Base-by-base conservation (phyloP, 768 basidiomycete species). In the Mycena albidolilacea region DNA sequence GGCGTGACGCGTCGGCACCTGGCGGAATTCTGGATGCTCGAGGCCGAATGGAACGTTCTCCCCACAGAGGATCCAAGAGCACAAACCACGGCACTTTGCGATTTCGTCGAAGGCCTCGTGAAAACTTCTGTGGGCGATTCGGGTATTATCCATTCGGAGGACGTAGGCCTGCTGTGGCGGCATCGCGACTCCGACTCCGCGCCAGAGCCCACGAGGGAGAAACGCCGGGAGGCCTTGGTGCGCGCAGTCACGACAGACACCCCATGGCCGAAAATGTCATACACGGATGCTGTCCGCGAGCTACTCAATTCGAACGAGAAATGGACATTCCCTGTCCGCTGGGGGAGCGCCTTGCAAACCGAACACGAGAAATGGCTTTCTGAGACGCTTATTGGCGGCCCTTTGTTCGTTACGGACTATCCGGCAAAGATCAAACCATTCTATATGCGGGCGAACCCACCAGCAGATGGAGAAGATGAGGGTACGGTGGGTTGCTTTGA, bases 1-100 rank as follows among this genome's bases (percentile, higher is more conserved):
- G 94, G 93, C 3, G 88, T 92, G 76, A 98, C 97, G 2, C 90
- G 90, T 41, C 87, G 97, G n/a, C 98, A 99, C 80, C 89, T 99
- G 14, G 91, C 95, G 63, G 98, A 99, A 81, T 99, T 99, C 82
- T 98, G 96, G 94, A 99, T 99, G 98, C 90, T 98, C 66, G 98
- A 99, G 83, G 97, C 95, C 0, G 98, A 99, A 80, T 92, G 95
- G 89, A 39, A 69, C 54, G 79, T 61, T 74, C 10, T 66, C 21
- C 71, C 71, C 14, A 60, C 64, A 12, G 39, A 23, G 2, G 68
- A 73, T 46, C 66, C 75, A 9, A 46, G 52, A 37, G 43, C 60
- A 0, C 75, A 76, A 37, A 76, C 75, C n/a, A 55, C 39, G 12
- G 75, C 75, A 14, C 64, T 79, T 3, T 79, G 78, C 69, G 74